Evolutionary conservation across 768 basidiomycete genomes (phyloP).

Genomic region (Glaciozyma antarctica): DNA sequence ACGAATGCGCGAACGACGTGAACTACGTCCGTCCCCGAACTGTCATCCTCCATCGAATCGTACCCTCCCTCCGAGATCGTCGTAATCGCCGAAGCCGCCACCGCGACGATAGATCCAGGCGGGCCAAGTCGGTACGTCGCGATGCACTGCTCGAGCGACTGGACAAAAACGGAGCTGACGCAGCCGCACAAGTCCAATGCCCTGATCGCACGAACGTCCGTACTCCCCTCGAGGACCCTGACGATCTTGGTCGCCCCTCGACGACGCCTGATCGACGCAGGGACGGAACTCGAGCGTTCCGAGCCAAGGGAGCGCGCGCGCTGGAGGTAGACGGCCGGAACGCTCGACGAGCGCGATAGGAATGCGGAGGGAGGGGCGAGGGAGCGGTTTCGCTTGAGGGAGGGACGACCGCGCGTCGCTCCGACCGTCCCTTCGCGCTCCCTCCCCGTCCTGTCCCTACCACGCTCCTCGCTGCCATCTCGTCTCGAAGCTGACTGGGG

Average conservation of each 20-base stretch:
- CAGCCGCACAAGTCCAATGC: constrained; percentile 92
- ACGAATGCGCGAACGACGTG: not conserved
- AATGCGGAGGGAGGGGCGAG: not conserved
- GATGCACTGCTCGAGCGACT: constrained; percentile 75
- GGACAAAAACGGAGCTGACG: constrained; percentile 79
- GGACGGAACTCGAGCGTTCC: not conserved
- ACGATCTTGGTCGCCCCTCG: constrained; percentile 25
- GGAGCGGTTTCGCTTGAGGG: not conserved
- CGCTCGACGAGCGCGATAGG: constrained; percentile 6
- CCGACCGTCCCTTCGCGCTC: not conserved
- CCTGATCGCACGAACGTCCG: constrained; percentile 50
- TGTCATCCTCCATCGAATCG: constrained; percentile 45
- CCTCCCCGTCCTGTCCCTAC: constrained; percentile 13
- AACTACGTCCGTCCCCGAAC: not conserved
- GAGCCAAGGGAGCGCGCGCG: not conserved
- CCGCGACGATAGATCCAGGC: constrained; percentile 21
- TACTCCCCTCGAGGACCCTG: constrained; percentile 51
- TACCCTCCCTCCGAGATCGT: constrained; percentile 32
- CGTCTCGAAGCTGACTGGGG: not conserved
- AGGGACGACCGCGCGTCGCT: constrained; percentile 3
- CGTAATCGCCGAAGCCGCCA: not conserved
- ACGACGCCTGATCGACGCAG: not conserved
- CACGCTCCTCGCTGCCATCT: constrained; percentile 15
- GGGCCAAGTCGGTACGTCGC: constrained; percentile 45
- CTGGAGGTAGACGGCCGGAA: constrained; percentile 11